A percentile compares a stretch with the other conserved stretches of the same genome.
phyloP scores from a whole-genome alignment of 2,329 filamentous ascomycete genomes.

The Fusarium algeriense region DNA sequence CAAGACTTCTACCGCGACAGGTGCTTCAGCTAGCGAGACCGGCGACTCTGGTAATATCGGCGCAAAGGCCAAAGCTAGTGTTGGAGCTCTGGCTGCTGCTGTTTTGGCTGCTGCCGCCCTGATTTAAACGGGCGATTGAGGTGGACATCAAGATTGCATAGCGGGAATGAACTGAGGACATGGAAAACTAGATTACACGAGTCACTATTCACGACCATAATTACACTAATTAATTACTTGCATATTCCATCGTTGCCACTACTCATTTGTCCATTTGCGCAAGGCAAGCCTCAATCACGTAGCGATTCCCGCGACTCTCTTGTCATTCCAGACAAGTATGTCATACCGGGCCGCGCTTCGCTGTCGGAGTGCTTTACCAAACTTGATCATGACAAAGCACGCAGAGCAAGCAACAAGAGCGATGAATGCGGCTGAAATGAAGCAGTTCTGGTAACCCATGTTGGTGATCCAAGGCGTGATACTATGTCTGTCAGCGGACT shows the following conservation, averaged over 20 bases:
- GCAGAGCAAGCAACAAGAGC: constrained; percentile 55
- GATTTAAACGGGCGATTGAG: neutral
- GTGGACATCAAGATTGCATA: neutral
- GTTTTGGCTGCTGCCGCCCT: constrained; percentile 15
- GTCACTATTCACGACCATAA: constrained; percentile 10
- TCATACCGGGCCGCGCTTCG: constrained; percentile 31
- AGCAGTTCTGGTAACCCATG: constrained; percentile 59
- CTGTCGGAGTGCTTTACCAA: constrained; percentile 52
- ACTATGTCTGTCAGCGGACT: constrained; percentile 48
- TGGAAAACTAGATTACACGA: neutral
- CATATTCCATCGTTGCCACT: neutral
- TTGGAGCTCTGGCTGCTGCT: constrained; percentile 25
- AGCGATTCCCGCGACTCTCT: neutral
- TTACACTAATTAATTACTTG: constrained; percentile 6
- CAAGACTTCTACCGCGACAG: constrained; percentile 7
- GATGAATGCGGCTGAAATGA: constrained; percentile 57
- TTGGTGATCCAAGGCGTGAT: constrained; percentile 59
- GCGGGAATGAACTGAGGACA: neutral
- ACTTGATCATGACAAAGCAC: constrained; percentile 61
- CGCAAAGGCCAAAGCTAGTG: constrained; percentile 6
- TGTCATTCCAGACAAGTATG: constrained; percentile 27
- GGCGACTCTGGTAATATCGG: constrained; percentile 20
- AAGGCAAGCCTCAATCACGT: neutral
- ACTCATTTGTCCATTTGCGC: neutral
- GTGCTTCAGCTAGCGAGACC: constrained; percentile 20